A percentile compares a stretch with the other conserved stretches of the same genome.
These are phyloP conservation scores for Mucor irregularis DNA, from an alignment of 371 early-diverging fungal species.

Conservation along the genomic window DNA sequence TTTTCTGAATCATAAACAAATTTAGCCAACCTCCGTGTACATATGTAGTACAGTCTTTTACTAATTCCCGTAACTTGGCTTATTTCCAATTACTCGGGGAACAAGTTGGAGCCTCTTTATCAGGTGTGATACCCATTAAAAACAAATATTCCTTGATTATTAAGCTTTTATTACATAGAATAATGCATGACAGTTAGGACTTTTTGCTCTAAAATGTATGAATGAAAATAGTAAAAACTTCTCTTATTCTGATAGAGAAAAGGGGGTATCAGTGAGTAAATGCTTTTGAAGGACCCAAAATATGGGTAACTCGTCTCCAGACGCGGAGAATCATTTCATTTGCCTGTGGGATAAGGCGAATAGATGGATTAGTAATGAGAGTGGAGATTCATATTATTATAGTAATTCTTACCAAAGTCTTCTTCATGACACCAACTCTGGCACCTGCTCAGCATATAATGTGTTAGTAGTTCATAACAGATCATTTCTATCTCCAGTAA, in stretches of 20 bases:
- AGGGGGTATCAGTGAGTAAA: not conserved
- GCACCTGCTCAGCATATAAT: slow-evolving; percentile 14
- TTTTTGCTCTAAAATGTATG: too few species aligned
- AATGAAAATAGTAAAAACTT: not conserved
- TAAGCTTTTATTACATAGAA: too few species aligned
- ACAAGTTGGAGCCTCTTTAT: too few species aligned
- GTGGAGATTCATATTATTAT: not conserved
- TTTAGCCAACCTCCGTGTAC: too few species aligned
- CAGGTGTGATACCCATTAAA: too few species aligned
- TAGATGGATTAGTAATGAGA: not conserved
- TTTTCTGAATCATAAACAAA: too few species aligned
- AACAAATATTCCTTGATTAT: too few species aligned
- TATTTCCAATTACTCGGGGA: too few species aligned
- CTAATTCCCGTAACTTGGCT: too few species aligned
- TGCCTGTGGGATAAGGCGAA: slow-evolving; percentile 21
- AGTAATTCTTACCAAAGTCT: slow-evolving; percentile 24
- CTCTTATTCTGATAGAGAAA: not conserved
- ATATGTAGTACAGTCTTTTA: too few species aligned
- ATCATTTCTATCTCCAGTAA: not conserved
- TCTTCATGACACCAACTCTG: slow-evolving; percentile 29
- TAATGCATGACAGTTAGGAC: too few species aligned
- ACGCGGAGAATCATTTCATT: slow-evolving; percentile 41
- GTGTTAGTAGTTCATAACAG: not conserved
- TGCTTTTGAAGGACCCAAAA: slow-evolving; percentile 10
- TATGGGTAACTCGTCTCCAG: slow-evolving; percentile 37